Conservation (phyloP, 805 yeast species). For the Saccharomycopsis guyanensis region DNA sequence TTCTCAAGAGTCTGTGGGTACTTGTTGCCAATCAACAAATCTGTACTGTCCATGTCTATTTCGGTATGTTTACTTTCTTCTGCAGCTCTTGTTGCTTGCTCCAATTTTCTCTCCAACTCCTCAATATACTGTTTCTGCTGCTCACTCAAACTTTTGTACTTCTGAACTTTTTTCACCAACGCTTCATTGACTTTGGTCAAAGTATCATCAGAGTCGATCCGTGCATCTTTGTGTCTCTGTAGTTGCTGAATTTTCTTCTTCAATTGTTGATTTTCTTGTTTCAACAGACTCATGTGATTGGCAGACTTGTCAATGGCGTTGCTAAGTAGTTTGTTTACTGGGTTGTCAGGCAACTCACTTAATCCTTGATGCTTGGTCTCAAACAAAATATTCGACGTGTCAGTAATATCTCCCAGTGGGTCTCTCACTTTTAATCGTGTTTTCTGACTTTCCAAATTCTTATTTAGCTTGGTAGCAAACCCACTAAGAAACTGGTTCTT, state of each 20-base stretch:
- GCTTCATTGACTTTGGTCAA: slow-evolving; percentile 5
- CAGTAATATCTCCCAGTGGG: slow-evolving; percentile 7
- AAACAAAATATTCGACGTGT: slow-evolving; percentile 12
- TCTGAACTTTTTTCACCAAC: slow-evolving; percentile 10
- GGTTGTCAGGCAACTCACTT: slow-evolving; percentile 13
- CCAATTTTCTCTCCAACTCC: slow-evolving; percentile 7
- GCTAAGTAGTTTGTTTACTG: slow-evolving; percentile 10
- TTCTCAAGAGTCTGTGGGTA: no score
- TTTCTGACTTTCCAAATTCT: slow-evolving; percentile 2
- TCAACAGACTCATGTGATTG: slow-evolving; percentile 3
- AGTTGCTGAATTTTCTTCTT: slow-evolving; percentile 3
- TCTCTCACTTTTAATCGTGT: background rate
- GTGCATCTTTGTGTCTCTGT: slow-evolving; percentile 4
- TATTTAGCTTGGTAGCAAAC: slow-evolving; percentile 3
- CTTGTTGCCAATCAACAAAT: no score
- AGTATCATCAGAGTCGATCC: no score
- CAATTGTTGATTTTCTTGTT: slow-evolving; percentile 1
- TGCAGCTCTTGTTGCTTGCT: no score
- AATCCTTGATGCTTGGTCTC: slow-evolving; percentile 7
- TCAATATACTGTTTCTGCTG: slow-evolving; percentile 8
- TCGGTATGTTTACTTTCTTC: no score
- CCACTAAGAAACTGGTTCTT: slow-evolving; percentile 4
- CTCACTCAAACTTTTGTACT: slow-evolving; percentile 7
- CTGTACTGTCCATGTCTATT: no score
- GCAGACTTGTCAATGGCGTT: slow-evolving; percentile 3